Evolutionary conservation across 192 early-diverging fungal genomes (phyloP).

Genomic region (Physocladia obscura): DNA sequence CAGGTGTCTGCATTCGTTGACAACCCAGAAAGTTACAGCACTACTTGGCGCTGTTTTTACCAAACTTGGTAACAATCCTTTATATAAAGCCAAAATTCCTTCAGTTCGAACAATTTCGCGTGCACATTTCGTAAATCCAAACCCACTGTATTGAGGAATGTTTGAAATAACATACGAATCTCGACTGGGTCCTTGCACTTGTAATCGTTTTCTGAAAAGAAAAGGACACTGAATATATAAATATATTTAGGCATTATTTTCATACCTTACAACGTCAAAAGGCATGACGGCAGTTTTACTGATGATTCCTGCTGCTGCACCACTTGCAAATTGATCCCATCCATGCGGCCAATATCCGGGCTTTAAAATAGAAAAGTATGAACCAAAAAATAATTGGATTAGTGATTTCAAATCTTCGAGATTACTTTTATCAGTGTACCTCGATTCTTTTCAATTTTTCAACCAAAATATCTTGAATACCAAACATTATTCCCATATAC

Average conservation of each 20-base stretch:
- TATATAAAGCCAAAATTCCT: slow-evolving; percentile 82
- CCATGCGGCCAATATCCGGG: slow-evolving; percentile 2
- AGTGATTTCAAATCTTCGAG: background rate
- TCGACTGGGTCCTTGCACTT: slow-evolving; percentile 73
- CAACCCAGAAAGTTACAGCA: slow-evolving; percentile 85
- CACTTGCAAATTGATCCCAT: slow-evolving; percentile 70
- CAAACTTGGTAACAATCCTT: slow-evolving; percentile 79
- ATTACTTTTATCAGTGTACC: background rate
- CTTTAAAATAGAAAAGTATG: background rate
- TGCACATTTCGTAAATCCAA: slow-evolving; percentile 58
- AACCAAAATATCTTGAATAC: slow-evolving; percentile 59
- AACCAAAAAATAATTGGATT: no score
- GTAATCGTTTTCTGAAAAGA: slow-evolving; percentile 45
- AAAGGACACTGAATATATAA: background rate
- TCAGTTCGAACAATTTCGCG: slow-evolving; percentile 70
- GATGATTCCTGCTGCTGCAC: slow-evolving; percentile 76
- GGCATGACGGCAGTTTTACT: slow-evolving; percentile 88
- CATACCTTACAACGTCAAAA: slow-evolving; percentile 72
- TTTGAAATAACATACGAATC: slow-evolving; percentile 57
- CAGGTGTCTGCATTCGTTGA: slow-evolving; percentile 14
- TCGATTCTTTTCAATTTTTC: background rate
- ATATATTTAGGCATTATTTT: background rate
- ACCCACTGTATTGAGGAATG: slow-evolving; percentile 64
- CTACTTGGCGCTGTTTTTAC: slow-evolving; percentile 84
- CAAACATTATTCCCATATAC: slow-evolving; percentile 93